Base-by-base conservation (phyloP, 768 basidiomycete genomes). In the Phylloporus sp. region DNA sequence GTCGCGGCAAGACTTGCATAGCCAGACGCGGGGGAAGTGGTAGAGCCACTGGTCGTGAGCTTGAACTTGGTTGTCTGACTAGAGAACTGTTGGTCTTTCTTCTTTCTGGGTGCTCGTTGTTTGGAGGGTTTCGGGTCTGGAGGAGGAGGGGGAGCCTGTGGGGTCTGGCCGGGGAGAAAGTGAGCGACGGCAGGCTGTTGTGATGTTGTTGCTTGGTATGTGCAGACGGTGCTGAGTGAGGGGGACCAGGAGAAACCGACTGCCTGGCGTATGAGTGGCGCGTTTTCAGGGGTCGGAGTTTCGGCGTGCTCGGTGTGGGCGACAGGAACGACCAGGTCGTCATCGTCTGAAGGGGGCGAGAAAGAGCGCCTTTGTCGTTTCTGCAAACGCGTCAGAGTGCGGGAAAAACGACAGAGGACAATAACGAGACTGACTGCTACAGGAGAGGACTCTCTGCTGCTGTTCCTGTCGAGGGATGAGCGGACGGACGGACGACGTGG, bases 261-360 rank as follows among this genome's bases (percentile, higher is more conserved):
- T n/a, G 79, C 70, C 58, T 81, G 75, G 38, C 82, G 74, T 53
- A 84, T 73, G 23, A 84, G 59, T 29, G 82, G 82, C 6, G 69
- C 67, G 13, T 42, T 57, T 49, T 60, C 62, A 35, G 74, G 75
- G 33, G 76, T 75, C 48, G 79, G 74, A 10, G 75, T 71, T 49
- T 77, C 73, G 17, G 36, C 22, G 40, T 59, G 54, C 52, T 74
- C 72, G 41, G 72, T 65, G 32, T 63, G 68, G 21, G 68, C 59
- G 9, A 67, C 63, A 46, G 71, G 70, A 27, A 72, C 54, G 40
- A 64, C 70, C 28, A 66, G 53, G 49, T 72, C 65, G 11, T 57
- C 79, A 54, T 79, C 79, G 43, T 81, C 79, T 11, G 74, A 77
- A 29, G 66, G 58, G 22, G 81, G 80, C 6, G 76, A 72, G 55